Evolutionary conservation across 208 protist species (phyloP).

Genomic region (Blechomonas ayalai): DNA sequence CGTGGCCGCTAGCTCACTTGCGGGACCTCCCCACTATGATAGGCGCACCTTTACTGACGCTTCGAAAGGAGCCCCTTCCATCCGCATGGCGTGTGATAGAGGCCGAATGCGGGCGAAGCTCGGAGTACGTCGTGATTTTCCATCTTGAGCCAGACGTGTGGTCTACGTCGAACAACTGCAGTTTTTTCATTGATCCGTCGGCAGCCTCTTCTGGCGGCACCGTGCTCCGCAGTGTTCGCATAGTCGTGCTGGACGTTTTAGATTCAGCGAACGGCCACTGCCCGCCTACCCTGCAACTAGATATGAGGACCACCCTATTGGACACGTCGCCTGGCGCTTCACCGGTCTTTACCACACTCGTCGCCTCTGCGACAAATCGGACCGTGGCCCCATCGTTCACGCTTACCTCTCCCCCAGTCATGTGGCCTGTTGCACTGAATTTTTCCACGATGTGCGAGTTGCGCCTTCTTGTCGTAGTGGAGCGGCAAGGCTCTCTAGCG

Average conservation of each 20-base stretch:
- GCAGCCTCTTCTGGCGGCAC: neutral
- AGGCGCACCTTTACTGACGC: constrained; percentile 12
- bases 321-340: too few relatives aligned
- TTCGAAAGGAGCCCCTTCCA: constrained; percentile 9
- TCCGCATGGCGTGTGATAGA: constrained; percentile 8
- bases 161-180: neutral
- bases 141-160: constrained; percentile 11
- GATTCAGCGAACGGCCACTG: neutral
- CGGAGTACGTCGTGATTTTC: constrained; percentile 31
- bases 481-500: constrained; percentile 35
- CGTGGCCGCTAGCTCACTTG: constrained; percentile 28
- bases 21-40: constrained; percentile 1
- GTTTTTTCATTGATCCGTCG: neutral
- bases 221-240: neutral
- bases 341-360: too few relatives aligned
- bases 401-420: neutral
- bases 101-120: constrained; percentile 23
- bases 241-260: neutral
- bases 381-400: constrained; percentile 3
- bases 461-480: constrained; percentile 25
- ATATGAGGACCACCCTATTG: too few relatives aligned
- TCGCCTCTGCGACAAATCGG: constrained; percentile 10
- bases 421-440: constrained; percentile 17
- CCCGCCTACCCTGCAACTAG: too few relatives aligned
- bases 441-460: constrained; percentile 23